Conservation (phyloP, 257 asterid species). For the Scutellaria barbata region DNA sequence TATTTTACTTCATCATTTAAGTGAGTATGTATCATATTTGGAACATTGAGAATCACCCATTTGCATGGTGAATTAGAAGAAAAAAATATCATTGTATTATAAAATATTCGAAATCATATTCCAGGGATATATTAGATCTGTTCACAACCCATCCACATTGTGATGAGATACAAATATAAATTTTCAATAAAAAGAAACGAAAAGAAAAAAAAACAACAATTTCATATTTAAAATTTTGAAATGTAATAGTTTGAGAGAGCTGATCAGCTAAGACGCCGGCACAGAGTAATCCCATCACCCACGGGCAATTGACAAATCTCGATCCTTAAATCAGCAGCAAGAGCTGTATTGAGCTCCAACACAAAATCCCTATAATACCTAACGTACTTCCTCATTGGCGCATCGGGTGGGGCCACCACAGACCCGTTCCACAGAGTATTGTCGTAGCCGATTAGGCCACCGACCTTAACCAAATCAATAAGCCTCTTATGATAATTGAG, state of each 20-base stretch:
- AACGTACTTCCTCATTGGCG: constrained; percentile 81
- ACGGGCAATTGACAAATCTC: constrained; percentile 90
- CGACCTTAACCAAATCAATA: constrained; percentile 74
- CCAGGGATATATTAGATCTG: background rate
- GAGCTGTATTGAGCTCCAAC: constrained; percentile 81
- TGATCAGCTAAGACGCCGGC: constrained; percentile 73
- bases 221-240: background rate
- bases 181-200: background rate
- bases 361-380: constrained; percentile 77
- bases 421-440: constrained; percentile 91
- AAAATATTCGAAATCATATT: background rate
- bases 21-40: too few relatives aligned
- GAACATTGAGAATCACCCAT: too few relatives aligned
- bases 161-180: constrained; percentile 31
- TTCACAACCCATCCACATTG: constrained; percentile 1
- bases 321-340: constrained; percentile 84
- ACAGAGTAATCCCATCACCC: constrained; percentile 90
- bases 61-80: too few relatives aligned
- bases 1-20: too few relatives aligned
- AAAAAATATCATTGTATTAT: background rate
- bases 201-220: background rate
- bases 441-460: constrained; percentile 88
- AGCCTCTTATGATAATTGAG: constrained; percentile 81
- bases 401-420: constrained; percentile 87
- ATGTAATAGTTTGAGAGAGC: too few relatives aligned